phyloP scores from a whole-genome alignment of 331 rosid genomes.

The Malus hybrid region DNA sequence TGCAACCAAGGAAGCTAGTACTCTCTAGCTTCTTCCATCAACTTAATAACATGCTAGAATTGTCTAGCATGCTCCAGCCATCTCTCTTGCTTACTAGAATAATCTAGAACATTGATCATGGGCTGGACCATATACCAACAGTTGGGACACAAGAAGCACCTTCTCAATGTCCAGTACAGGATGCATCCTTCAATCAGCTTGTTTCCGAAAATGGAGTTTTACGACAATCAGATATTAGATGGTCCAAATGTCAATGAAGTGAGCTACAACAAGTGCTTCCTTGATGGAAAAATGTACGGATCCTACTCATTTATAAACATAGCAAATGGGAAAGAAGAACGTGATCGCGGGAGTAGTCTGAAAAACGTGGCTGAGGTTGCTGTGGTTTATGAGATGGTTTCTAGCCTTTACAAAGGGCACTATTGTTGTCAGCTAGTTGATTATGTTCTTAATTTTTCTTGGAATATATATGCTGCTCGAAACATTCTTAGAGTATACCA shows the following conservation, averaged over 20 bases:
- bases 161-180: constrained; percentile 35
- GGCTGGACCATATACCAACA: too few relatives aligned
- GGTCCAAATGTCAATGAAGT: constrained; percentile 25
- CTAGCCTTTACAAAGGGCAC: constrained; percentile 29
- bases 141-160: constrained; percentile 15
- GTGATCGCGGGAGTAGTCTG: constrained; percentile 13
- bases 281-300: constrained; percentile 28
- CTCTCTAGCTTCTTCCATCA: too few relatives aligned
- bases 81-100: too few relatives aligned
- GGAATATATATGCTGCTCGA: too few relatives aligned
- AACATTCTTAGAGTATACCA: too few relatives aligned
- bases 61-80: too few relatives aligned
- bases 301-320: constrained; percentile 44
- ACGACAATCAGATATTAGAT: constrained; percentile 28
- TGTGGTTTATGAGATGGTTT: constrained; percentile 37
- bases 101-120: too few relatives aligned
- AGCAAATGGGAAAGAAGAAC: constrained; percentile 36
- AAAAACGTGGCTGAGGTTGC: constrained; percentile 48
- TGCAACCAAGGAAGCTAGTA: too few relatives aligned
- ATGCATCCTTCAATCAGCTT: constrained; percentile 50
- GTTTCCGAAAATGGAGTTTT: constrained; percentile 46
- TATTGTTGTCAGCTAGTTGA: neutral
- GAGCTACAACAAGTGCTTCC: constrained; percentile 28
- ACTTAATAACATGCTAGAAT: too few relatives aligned
- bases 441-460: neutral